phyloP scores from a whole-genome alignment of 768 basidiomycete species.

The Auricularia cornea region DNA sequence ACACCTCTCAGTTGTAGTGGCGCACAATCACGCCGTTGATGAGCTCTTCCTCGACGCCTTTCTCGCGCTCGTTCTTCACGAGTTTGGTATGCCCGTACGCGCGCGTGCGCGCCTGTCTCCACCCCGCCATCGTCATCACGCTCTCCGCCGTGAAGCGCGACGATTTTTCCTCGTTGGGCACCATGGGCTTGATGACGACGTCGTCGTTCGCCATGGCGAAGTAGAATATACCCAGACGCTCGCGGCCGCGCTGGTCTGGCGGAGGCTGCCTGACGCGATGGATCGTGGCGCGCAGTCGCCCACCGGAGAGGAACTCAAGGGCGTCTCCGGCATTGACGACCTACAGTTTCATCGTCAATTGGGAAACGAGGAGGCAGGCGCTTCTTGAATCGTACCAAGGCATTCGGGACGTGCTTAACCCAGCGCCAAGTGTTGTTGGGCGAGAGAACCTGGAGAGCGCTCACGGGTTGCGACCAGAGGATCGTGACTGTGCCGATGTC shows the following conservation, averaged over 20 bases:
- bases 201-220: constrained; percentile 46
- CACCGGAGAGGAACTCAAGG: constrained; percentile 52
- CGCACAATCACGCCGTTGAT: constrained; percentile 48
- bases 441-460: constrained; percentile 47
- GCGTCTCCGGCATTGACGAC: constrained; percentile 54
- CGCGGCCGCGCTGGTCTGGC: constrained; percentile 38
- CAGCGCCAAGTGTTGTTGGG: constrained; percentile 47
- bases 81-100: constrained; percentile 45
- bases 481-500: constrained; percentile 51
- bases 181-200: constrained; percentile 36
- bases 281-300: constrained; percentile 50
- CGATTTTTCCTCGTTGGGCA: constrained; percentile 33
- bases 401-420: constrained; percentile 51
- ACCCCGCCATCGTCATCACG: constrained; percentile 44
- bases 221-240: constrained; percentile 52
- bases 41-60: constrained; percentile 45
- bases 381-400: constrained; percentile 45
- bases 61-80: constrained; percentile 25
- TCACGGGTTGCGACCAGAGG: constrained; percentile 53
- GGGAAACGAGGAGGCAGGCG: no score
- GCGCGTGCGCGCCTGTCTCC: constrained; percentile 42
- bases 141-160: constrained; percentile 29
- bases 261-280: constrained; percentile 57
- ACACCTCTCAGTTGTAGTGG: constrained; percentile 55
- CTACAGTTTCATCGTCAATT: no score